Conservation (phyloP, 106 monocot genomes). For the Apostasia ramifera region DNA sequence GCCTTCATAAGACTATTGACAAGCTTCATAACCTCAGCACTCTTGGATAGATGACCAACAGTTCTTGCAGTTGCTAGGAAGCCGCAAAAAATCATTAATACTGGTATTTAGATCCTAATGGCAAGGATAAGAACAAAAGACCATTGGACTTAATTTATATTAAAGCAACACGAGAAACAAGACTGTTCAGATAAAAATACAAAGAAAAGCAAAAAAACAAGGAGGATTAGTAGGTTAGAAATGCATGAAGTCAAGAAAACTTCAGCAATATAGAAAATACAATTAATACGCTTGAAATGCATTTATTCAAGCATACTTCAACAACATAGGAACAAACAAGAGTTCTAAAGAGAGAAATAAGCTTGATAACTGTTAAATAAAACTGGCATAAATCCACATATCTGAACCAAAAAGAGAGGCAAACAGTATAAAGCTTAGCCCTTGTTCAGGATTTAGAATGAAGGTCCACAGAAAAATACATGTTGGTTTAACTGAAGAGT, state of each 20-base stretch:
- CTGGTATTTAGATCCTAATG: background rate
- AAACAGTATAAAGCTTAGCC: too few species aligned
- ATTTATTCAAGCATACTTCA: too few species aligned
- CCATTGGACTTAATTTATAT: background rate
- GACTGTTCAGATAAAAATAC: background rate
- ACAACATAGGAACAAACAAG: too few species aligned
- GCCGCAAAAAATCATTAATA: background rate
- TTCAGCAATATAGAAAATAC: background rate
- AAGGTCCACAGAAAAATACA: too few species aligned
- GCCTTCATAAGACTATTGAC: slow-evolving; percentile 95
- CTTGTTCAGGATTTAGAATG: too few species aligned
- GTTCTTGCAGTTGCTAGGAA: slow-evolving; percentile 84
- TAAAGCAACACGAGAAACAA: background rate
- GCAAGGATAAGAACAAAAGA: background rate
- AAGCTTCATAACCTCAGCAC: slow-evolving; percentile 96
- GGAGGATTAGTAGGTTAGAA: background rate
- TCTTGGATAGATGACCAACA: slow-evolving; percentile 93
- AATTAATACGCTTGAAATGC: too few species aligned
- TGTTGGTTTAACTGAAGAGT: too few species aligned
- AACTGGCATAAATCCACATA: too few species aligned
- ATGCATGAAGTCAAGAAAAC: background rate
- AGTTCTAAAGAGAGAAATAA: too few species aligned
- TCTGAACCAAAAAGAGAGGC: too few species aligned
- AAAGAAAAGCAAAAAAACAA: background rate
- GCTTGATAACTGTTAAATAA: too few species aligned